These are phyloP conservation scores for Camellia sinensis DNA, from an alignment of 148 eudicot species.

Conservation along the genomic window DNA sequence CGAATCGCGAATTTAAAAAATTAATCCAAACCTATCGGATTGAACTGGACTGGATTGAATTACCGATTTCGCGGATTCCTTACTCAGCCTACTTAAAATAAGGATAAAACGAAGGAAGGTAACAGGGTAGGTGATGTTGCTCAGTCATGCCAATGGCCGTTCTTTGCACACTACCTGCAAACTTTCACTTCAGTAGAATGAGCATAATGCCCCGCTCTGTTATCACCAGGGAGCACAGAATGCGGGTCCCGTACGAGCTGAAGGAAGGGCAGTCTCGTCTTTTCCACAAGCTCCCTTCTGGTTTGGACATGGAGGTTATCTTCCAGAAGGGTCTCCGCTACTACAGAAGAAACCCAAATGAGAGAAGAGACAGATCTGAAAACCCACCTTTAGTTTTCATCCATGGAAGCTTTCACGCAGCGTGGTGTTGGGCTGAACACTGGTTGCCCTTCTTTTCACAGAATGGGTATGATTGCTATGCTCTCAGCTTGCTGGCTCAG, in stretches of 20 bases:
- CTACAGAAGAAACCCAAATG: constrained; percentile 15
- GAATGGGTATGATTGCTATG: constrained; percentile 68
- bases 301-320: constrained; percentile 80
- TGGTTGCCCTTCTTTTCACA: constrained; percentile 87
- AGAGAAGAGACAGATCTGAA: constrained; percentile 22
- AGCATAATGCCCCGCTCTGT: constrained; percentile 36
- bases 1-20: no score
- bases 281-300: constrained; percentile 86
- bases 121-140: no score
- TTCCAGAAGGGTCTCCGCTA: constrained; percentile 38
- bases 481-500: constrained; percentile 86
- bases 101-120: no score
- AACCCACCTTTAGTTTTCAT: constrained; percentile 63
- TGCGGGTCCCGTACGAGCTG: constrained; percentile 53
- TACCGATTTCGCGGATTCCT: no score
- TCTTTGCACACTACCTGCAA: constrained; percentile 21
- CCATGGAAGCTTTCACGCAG: constrained; percentile 95
- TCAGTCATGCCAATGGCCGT: constrained; percentile 28
- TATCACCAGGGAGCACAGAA: constrained; percentile 29
- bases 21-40: no score
- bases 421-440: constrained; percentile 96
- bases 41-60: no score
- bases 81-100: no score
- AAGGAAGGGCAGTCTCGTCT: constrained; percentile 71
- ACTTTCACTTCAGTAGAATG: constrained; percentile 18